Evolutionary conservation across 2,329 filamentous ascomycete genomes (phyloP), one percentile per base, ranked within the genome.

Genomic region (Gyromitra esculenta): DNA sequence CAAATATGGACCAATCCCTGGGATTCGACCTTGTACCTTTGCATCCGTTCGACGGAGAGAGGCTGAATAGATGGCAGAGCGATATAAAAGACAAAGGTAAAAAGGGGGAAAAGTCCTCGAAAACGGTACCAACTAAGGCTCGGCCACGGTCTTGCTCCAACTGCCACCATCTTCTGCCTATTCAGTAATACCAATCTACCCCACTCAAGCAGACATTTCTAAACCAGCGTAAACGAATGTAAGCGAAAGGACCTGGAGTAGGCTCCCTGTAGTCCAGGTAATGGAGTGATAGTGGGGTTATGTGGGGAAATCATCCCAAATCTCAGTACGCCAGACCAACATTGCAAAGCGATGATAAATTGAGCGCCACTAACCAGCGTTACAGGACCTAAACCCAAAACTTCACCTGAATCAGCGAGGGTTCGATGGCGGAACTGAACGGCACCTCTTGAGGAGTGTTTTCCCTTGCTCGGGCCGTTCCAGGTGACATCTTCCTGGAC

Each of bases 371-470:
- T 62, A 62, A 21, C 18, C 35, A 41, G 13, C 35, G 25, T 4
- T 62, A 31, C 45, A 48, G 45, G 15, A 66, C 63, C 45, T n/a
- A 31, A 31, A 21, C 35, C 35, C 21, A 43, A 39, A 8, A 8
- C 9, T 15, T 41, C 35, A 37, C 56, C 35, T 35, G 52, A 25
- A n/a, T 18, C 9, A 50, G 15, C 6, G 18, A 35, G 52, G 9
- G 13, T 25, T 21, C 21, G 57, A 43, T 39, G 11, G 57, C 41
- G 43, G 15, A n/a, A 31, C 43, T 9, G 45, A 5, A 52, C 54
- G 54, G 54, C 54, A 37, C 15, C 62, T 9, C 48, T 54, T 66
- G 31, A 13, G 48, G 63, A 9, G 54, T 50, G 13, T 41, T 67
- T 56, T 67, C 11, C 64, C 48, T 35, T 56, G 11, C 9, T 3